Conservation (phyloP, 306 rosid species). For the Cucumis sativus region Cucumber_9930_V3 NC_026656.2:21495501-21496000, state of each 20-base stretch:
- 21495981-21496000: slow-evolving; percentile 58
- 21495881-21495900: background rate
- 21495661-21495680: background rate
- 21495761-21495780: background rate
- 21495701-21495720: background rate
- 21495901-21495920: background rate
- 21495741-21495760: background rate
- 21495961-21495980: slow-evolving; percentile 43
- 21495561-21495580: background rate
- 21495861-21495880: background rate
- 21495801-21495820: background rate
- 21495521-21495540: background rate
- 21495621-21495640: background rate
- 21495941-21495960: slow-evolving; percentile 52
- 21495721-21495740: background rate
- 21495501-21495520: slow-evolving; percentile 39
- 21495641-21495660: background rate
- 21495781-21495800: background rate
- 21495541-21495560: background rate
- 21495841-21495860: background rate
- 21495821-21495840: no score
- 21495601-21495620: background rate
- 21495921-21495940: background rate
- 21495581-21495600: background rate
- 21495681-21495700: background rate